A percentile compares a stretch with the other conserved stretches of the same genome.
These are phyloP conservation scores for Cornus kousa DNA, from an alignment of 148 eudicot species.

Conservation along the genomic window DNA sequence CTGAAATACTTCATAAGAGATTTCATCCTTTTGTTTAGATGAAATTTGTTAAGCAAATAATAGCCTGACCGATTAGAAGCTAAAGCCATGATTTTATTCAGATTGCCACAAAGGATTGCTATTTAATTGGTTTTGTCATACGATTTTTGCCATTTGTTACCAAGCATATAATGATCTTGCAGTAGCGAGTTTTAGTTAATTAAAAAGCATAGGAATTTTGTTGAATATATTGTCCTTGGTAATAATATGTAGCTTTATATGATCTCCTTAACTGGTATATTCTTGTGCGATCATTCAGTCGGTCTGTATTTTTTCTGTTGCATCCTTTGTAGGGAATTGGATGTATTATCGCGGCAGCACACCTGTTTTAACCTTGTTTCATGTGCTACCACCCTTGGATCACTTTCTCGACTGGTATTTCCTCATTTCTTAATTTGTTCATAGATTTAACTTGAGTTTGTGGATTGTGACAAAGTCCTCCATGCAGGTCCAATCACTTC, in stretches of 20 bases:
- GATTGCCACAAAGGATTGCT: not conserved
- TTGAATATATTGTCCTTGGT: not conserved
- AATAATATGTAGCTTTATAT: not conserved
- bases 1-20: not conserved
- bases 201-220: not conserved
- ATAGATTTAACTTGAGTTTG: not conserved
- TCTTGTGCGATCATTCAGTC: not conserved
- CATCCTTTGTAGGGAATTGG: slow-evolving; percentile 72
- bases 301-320: slow-evolving; percentile 5
- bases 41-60: too few species aligned
- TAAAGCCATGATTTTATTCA: not conserved
- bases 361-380: slow-evolving; percentile 87
- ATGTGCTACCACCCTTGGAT: slow-evolving; percentile 90
- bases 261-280: not conserved
- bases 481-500: slow-evolving; percentile 94
- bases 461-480: slow-evolving; percentile 15
- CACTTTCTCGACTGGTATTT: slow-evolving; percentile 94
- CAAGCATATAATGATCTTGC: not conserved
- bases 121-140: not conserved
- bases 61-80: not conserved
- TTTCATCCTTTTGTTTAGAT: not conserved
- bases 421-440: slow-evolving; percentile 3
- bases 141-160: not conserved
- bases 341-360: slow-evolving; percentile 83
- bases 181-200: not conserved